Evolutionary conservation across 768 basidiomycete genomes (phyloP).

Genomic region (Lactifluus subvellereus): DNA sequence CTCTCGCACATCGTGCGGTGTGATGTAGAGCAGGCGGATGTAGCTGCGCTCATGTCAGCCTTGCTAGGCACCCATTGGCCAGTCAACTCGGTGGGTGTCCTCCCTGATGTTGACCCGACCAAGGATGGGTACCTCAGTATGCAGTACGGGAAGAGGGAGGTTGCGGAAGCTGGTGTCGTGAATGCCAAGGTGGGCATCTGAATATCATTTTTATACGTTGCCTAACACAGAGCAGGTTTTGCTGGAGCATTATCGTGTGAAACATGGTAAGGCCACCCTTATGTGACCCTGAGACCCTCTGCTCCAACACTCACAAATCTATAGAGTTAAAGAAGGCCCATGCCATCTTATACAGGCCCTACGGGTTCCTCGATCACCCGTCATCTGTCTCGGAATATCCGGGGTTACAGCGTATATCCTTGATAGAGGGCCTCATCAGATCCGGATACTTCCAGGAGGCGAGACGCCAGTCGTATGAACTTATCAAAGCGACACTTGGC

Average conservation of each 20-base stretch:
- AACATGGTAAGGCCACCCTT: slow-evolving; percentile 50
- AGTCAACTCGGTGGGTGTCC: slow-evolving; percentile 74
- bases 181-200: slow-evolving; percentile 49
- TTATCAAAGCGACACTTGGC: slow-evolving; percentile 49
- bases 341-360: slow-evolving; percentile 61
- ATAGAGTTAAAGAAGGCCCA: slow-evolving; percentile 57
- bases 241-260: slow-evolving; percentile 69
- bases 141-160: slow-evolving; percentile 40
- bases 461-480: slow-evolving; percentile 41
- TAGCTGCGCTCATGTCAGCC: slow-evolving; percentile 71
- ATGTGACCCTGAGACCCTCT: not conserved
- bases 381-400: slow-evolving; percentile 28
- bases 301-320: slow-evolving; percentile 8
- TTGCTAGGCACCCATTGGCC: slow-evolving; percentile 72
- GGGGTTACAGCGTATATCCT: slow-evolving; percentile 34
- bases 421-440: slow-evolving; percentile 44
- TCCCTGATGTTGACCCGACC: slow-evolving; percentile 66
- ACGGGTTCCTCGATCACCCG: slow-evolving; percentile 39
- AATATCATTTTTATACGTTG: not conserved
- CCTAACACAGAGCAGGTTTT: slow-evolving; percentile 42
- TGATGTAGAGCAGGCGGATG: slow-evolving; percentile 81
- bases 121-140: slow-evolving; percentile 53
- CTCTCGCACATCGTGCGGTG: slow-evolving; percentile 53
- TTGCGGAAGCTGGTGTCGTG: slow-evolving; percentile 51
- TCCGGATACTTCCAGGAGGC: slow-evolving; percentile 43